Base-by-base conservation (phyloP, 148 eudicot genomes). In the Gaultheria prostrata region DNA sequence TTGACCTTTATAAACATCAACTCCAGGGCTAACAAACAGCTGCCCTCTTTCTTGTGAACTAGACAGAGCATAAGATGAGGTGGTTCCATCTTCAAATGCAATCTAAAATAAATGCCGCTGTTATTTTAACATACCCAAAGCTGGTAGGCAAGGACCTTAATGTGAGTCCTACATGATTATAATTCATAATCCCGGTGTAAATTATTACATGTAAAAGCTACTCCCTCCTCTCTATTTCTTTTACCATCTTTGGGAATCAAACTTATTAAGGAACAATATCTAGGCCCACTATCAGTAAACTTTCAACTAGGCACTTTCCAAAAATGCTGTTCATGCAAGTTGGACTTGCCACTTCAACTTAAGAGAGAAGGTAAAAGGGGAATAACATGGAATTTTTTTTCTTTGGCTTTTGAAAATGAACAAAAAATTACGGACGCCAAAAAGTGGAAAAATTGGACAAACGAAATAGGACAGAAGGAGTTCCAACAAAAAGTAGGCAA, bases 31-130 rank as follows among this genome's bases (percentile, higher is more conserved):
- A 83, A 96, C 86, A 77, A 96, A 96, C 93, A 96, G 39, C 83
- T 92, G 93, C 70, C 99, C 99, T 86, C 99, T 92, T 30, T 96
- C 99, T 85, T 96, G 99, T 82, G 99, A 94, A 89, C 99, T 90
- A 76, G 85, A 80, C 33, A 96, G 91, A 78, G 99, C 99, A 88
- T 96, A 94, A 57, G 99, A 93, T 84, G 99, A 88, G 0, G 90
- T 88, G 28, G 95, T 92, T 81, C 99, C 99, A 83, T 85, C 95
- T 87, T 96, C 99, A 90, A 91, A 96, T 77, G 99, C 99, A 89
- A 96, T 94, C 99, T 94, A 83, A 80, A 72, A 57, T 13, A 30
- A 43, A 78, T 65, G 35, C 78, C 35, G 70, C 49, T 67, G 48
- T 21, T 14, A 39, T 2, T 10, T 33, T 35, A 57, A 4, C 10